These are phyloP conservation scores for Ganoderma leucocontextum DNA, from an alignment of 1,284 basidiomycete species.

Conservation along the genomic window DNA sequence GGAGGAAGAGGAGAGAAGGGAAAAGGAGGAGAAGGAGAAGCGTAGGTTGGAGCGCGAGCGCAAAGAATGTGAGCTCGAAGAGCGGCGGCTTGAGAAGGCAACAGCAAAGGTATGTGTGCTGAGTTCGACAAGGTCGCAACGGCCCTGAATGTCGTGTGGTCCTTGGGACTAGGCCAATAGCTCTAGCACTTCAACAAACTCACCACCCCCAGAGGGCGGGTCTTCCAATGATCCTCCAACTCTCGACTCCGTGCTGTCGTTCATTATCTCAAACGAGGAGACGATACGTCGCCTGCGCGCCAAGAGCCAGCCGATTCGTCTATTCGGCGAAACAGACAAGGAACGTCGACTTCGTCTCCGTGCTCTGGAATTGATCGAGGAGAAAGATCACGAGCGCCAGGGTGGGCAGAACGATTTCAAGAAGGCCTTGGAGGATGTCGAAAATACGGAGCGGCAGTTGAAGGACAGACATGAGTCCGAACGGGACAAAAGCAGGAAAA, in stretches of 20 bases:
- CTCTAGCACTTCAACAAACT: constrained; percentile 49
- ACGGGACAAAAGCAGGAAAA: constrained; percentile 67
- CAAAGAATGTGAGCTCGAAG: constrained; percentile 41
- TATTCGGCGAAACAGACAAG: constrained; percentile 96
- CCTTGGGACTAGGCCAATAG: constrained; percentile 58
- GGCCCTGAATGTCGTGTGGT: constrained; percentile 28
- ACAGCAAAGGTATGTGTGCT: constrained; percentile 53
- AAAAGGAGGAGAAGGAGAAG: constrained; percentile 52
- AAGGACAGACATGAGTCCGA: constrained; percentile 58
- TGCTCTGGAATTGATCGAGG: constrained; percentile 94
- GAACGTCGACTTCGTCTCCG: constrained; percentile 90
- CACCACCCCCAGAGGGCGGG: constrained; percentile 45
- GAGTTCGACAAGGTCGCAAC: background rate
- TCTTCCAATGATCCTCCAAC: constrained; percentile 49
- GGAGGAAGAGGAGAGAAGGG: constrained; percentile 67
- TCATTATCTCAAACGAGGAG: constrained; percentile 95
- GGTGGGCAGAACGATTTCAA: constrained; percentile 95
- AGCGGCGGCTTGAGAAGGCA: constrained; percentile 33
- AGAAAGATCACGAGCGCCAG: constrained; percentile 78
- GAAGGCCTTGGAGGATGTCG: constrained; percentile 91
- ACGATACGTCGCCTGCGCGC: constrained; percentile 87
- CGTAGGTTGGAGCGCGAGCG: constrained; percentile 43
- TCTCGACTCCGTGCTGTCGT: constrained; percentile 61
- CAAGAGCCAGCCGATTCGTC: constrained; percentile 93
- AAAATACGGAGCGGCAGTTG: constrained; percentile 81